Base-by-base conservation (phyloP, 2,329 filamentous ascomycete species). In the Hypoxylon sp. region DNA sequence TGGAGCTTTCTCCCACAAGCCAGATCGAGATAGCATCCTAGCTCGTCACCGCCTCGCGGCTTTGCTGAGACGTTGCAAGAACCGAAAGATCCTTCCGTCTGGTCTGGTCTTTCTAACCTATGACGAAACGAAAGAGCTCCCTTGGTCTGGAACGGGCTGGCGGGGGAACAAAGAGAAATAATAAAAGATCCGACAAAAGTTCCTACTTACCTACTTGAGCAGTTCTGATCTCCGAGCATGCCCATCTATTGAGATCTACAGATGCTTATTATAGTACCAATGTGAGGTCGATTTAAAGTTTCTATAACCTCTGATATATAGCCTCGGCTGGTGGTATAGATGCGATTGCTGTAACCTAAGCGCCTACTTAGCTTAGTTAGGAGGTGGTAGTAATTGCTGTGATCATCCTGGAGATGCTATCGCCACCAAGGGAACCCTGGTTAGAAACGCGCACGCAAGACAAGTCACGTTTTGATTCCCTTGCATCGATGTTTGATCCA, bases 241-340 rank as follows among this genome's bases (percentile, higher is more conserved):
- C 34, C 28, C 21, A 45, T 23, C 56, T 34, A 17, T 46, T 11
- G 6, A 10, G 7, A 23, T 25, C 14, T 10, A 50, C 19, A 19
- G 23, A 38, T 53, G 10, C 56, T 41, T 38, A 51, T 52, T 21
- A 14, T 55, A 23, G 48, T 7, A 50, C 55, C 25, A 11, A 19
- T 53, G 17, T 28, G 61, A 68, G 23, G 65, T 68, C 51, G 45
- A 58, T 48, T 70, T 70, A 67, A 46, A 60, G 61, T 70, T 64
- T 50, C 36, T 51, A 34, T 43, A 63, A 52, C 34, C 10, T 52
- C 36, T 38, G 38, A 46, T 66, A 38, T 55, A 60, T 53, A 64
- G 57, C 51, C 50, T 67, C 34, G 59, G 25, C 23, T 49, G 25
- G 23, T 10, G 28, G 14, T 28, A 49, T 48, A 52, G 53, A 57